These are phyloP conservation scores for Hymenoscyphus fraxineus DNA, from an alignment of 2,329 filamentous ascomycete genomes.

Conservation along the genomic window DNA sequence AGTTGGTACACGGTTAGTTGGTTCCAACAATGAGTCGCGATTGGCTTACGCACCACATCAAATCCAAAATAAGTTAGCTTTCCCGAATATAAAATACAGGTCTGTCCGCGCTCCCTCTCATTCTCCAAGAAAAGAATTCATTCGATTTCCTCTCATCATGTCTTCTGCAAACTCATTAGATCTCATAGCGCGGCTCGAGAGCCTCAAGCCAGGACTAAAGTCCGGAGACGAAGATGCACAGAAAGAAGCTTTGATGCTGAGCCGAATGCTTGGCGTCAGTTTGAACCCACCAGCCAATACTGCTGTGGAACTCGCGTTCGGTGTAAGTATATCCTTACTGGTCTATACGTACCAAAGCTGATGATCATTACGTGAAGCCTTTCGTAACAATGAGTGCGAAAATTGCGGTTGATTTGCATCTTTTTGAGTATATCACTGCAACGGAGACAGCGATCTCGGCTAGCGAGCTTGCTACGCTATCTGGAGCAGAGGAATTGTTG, in stretches of 20 bases:
- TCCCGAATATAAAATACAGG: no score
- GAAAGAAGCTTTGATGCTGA: conserved; percentile 2
- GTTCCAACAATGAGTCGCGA: no score
- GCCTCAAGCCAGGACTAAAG: background rate
- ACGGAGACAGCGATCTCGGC: conserved; percentile 6
- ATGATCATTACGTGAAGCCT: background rate
- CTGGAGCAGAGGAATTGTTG: conserved; percentile 14
- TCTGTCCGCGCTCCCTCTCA: no score
- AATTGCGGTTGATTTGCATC: conserved; percentile 17
- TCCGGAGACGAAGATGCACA: background rate
- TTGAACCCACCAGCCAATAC: conserved; percentile 2
- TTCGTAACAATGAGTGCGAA: conserved; percentile 11
- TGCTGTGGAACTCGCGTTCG: background rate
- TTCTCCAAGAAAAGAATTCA: background rate
- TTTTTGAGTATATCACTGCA: conserved; percentile 13
- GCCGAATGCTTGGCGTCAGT: background rate
- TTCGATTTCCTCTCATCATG: background rate
- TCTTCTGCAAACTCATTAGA: background rate
- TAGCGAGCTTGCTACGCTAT: conserved; percentile 9
- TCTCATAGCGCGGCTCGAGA: conserved; percentile 4
- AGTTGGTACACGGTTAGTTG: no score
- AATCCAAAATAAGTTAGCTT: no score
- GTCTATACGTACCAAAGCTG: background rate
- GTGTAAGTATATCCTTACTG: background rate
- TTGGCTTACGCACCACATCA: no score